Evolutionary conservation across 176 grass and related monocot species (phyloP).

Genomic region (Saccharum spontaneum): DNA sequence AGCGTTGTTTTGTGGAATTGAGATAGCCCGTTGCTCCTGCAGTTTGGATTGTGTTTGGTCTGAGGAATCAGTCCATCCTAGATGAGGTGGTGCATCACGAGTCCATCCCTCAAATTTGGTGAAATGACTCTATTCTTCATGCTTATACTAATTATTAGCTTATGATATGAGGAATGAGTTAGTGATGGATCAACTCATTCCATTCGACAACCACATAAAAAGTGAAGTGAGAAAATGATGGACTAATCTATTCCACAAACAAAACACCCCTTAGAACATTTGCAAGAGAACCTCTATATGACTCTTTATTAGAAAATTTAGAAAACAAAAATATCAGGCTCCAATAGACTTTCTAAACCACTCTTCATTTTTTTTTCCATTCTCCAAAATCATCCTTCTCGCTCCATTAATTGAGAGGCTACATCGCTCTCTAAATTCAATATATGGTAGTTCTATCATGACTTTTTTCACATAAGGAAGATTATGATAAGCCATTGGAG

Average conservation of each 20-base stretch:
- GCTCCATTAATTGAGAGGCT: background rate
- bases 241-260: background rate
- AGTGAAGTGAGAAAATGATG: background rate
- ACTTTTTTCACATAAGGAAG: background rate
- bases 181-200: background rate
- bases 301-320: background rate
- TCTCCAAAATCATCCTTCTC: background rate
- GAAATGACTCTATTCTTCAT: background rate
- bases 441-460: background rate
- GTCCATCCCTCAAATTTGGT: background rate
- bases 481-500: background rate
- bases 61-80: background rate
- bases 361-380: background rate
- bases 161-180: background rate
- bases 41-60: background rate
- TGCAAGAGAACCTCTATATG: background rate
- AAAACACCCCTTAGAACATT: background rate
- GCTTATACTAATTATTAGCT: background rate
- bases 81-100: background rate
- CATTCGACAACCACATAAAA: background rate
- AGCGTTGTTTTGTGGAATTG: background rate
- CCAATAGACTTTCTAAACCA: background rate
- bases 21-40: background rate
- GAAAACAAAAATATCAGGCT: background rate
- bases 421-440: background rate